Percentiles rank a stretch among this genome's conserved stretches.
Conservation (phyloP, 164 flowering plant species). For the Vitis rotundifolia region DNA sequence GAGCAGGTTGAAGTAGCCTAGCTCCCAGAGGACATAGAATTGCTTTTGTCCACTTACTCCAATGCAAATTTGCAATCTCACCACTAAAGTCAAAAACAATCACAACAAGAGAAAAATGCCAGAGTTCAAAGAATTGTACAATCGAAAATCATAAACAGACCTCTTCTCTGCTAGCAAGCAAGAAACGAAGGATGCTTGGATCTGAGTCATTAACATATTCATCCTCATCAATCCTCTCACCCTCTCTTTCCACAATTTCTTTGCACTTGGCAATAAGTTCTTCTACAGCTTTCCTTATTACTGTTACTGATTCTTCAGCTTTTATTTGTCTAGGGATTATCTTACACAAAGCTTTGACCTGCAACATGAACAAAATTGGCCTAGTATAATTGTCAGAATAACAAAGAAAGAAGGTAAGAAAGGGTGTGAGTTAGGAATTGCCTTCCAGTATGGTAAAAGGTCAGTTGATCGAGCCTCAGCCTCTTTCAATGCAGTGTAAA, state of each 20-base stretch:
- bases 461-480: conserved; percentile 93
- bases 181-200: conserved; percentile 91
- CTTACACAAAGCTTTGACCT: conserved; percentile 72
- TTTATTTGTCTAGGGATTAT: conserved; percentile 84
- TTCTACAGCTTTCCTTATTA: conserved; percentile 77
- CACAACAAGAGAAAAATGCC: neutral
- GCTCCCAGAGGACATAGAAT: too few relatives aligned
- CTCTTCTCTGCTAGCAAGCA: conserved; percentile 97
- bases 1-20: too few relatives aligned
- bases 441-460: conserved; percentile 95
- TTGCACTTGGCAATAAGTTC: conserved; percentile 77
- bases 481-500: conserved; percentile 88
- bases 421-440: conserved; percentile 17
- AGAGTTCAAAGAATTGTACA: neutral
- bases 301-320: conserved; percentile 78
- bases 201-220: conserved; percentile 89
- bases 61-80: too few relatives aligned
- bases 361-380: conserved; percentile 12
- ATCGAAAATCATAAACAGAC: conserved; percentile 28
- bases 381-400: neutral
- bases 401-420: neutral
- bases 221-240: conserved; percentile 73
- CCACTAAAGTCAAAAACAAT: neutral
- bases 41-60: too few relatives aligned
- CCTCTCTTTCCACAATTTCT: conserved; percentile 81